Evolutionary conservation across 2,329 filamentous ascomycete species (phyloP), one percentile per base, ranked within the genome.

Genomic region (Alternaria gansuensis): DNA sequence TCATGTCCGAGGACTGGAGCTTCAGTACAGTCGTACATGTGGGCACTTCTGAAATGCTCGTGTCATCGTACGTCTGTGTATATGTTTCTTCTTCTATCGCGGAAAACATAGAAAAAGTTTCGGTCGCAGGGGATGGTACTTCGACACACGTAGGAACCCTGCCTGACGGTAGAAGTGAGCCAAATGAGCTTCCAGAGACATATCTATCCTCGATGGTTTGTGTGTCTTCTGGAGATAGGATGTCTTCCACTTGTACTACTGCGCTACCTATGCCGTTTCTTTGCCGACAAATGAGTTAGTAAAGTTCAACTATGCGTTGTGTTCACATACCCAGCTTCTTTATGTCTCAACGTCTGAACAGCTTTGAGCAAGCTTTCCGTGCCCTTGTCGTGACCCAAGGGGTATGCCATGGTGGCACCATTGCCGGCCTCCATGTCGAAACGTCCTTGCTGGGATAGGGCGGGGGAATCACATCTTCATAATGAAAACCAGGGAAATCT

Each of bases 241-340:
- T 7, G n/a, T 41, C n/a, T 5, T 14, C 17, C 29, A 28, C 45
- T 11, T 34, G 26, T 45, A 9, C 17, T 31, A 37, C 24, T 39
- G 23, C 41, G 23, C 39, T 33, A 34, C 44, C 29, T 17, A 23
- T 36, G 23, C 14, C 28, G 43, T 45, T 39, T 31, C 45, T 41
- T 24, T 39, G 17, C 23, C 31, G n/a, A 28, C 33, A n/a, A 31
- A 51, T 23, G 17, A 13, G 21, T 56, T 37, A 56, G 57, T 23
- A 41, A 23, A 17, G n/a, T 9, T 43, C 14, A 14, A 24, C 33
- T 4, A 41, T 40, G 39, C 11, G 14, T 17, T 31, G 14, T 49
- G 9, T 34, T 40, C 9, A 51, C 40, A 41, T 51, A 59, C 57
- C 23, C 52, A 41, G 45, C 40, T 11, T 51, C 17, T 9, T 45